Percentiles rank a stretch among this genome's conserved stretches.
Conservation (phyloP, 164 flowering plant species). For the Magnolia changhungtana region DNA sequence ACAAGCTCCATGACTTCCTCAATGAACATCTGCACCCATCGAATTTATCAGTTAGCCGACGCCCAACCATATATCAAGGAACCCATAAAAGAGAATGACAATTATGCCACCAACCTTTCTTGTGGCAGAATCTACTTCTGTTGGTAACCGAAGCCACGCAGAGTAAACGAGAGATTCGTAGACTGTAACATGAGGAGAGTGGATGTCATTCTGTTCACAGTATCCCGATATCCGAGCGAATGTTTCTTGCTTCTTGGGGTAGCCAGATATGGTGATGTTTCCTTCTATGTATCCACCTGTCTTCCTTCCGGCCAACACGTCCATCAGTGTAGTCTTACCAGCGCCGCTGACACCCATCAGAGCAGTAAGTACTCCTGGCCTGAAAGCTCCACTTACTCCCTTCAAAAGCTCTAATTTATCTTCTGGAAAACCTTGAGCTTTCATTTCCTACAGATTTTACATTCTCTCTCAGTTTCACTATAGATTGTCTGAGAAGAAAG, state of each 20-base stretch:
- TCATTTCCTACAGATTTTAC: slow-evolving; percentile 18
- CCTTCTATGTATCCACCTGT: slow-evolving; percentile 47
- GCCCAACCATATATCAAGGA: background rate
- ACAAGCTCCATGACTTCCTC: slow-evolving; percentile 57
- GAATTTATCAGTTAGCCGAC: background rate
- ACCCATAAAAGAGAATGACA: background rate
- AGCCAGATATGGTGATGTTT: slow-evolving; percentile 41
- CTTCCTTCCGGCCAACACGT: slow-evolving; percentile 54
- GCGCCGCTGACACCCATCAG: slow-evolving; percentile 62
- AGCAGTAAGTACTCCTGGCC: slow-evolving; percentile 54
- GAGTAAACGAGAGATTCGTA: slow-evolving; percentile 46
- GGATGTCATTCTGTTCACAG: slow-evolving; percentile 55
- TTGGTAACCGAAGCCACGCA: slow-evolving; percentile 47
- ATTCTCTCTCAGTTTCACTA: background rate
- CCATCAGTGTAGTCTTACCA: slow-evolving; percentile 56
- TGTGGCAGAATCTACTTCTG: slow-evolving; percentile 24
- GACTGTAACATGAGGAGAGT: slow-evolving; percentile 47
- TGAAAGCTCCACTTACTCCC: slow-evolving; percentile 47
- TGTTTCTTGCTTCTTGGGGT: slow-evolving; percentile 48
- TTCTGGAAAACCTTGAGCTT: slow-evolving; percentile 31
- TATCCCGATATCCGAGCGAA: slow-evolving; percentile 51
- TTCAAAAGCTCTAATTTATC: slow-evolving; percentile 34
- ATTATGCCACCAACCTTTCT: slow-evolving; percentile 28
- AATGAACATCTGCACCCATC: slow-evolving; percentile 40
- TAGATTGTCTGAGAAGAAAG: background rate